These are phyloP conservation scores for Plantago rigida DNA, from an alignment of 305 asterid genomes.

Conservation along the genomic window DNA sequence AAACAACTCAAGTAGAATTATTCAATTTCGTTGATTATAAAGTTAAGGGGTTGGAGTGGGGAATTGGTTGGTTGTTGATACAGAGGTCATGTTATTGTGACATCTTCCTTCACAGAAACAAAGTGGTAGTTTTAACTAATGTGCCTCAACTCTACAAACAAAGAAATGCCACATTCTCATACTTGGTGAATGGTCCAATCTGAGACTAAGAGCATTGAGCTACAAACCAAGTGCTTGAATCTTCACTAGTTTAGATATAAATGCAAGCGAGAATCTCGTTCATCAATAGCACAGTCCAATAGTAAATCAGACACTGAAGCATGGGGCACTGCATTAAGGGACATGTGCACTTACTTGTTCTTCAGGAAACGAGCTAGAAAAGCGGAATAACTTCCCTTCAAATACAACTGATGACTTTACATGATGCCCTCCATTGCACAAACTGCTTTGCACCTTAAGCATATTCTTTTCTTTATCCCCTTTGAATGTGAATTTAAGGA, in stretches of 20 bases:
- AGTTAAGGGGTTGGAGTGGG: neutral
- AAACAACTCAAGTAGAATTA: neutral
- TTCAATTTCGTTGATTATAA: neutral
- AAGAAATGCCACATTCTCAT: constrained; percentile 4
- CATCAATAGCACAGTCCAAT: neutral
- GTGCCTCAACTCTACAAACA: neutral
- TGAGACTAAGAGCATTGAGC: neutral
- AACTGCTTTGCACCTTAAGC: constrained; percentile 33
- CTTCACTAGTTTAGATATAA: neutral
- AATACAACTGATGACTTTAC: constrained; percentile 47
- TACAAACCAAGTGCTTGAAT: neutral
- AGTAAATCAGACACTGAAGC: constrained; percentile 8
- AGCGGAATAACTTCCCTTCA: constrained; percentile 56
- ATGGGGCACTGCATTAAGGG: constrained; percentile 6
- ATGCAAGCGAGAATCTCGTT: neutral
- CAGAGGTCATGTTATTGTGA: neutral
- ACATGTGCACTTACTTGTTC: constrained; percentile 52
- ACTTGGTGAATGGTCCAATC: neutral
- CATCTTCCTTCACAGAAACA: neutral
- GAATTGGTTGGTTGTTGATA: neutral
- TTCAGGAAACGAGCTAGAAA: constrained; percentile 69
- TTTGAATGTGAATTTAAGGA: constrained; percentile 18
- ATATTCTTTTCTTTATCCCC: constrained; percentile 39
- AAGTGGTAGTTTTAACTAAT: neutral
- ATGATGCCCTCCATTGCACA: constrained; percentile 34